Conservation (phyloP, 768 basidiomycete species). For the Phlegmacium glaucopus region DNA sequence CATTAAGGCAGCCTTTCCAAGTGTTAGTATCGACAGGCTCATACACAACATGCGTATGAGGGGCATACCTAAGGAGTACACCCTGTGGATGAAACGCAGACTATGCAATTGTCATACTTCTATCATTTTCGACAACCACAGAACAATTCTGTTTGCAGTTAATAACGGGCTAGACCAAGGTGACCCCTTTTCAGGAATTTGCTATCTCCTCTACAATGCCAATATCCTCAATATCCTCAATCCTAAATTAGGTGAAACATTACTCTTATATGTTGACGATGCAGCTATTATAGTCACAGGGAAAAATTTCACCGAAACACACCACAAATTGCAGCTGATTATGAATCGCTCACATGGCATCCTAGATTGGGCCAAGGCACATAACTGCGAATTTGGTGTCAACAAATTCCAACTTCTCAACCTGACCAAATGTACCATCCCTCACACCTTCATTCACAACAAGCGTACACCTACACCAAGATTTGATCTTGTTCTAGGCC, state of each 20-base stretch:
- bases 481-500: no score
- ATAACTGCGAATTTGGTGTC: no score
- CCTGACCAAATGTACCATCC: no score
- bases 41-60: slow-evolving; percentile 4
- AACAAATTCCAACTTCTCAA: no score
- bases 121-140: slow-evolving; percentile 11
- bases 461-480: no score
- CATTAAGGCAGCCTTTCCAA: no score
- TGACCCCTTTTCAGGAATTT: slow-evolving; percentile 4
- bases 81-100: background rate
- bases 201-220: slow-evolving; percentile 7
- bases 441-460: no score
- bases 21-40: slow-evolving; percentile 9
- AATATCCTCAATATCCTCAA: background rate
- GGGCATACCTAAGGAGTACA: slow-evolving; percentile 1
- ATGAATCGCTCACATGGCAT: no score
- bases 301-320: no score
- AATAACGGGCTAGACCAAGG: slow-evolving; percentile 13
- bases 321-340: no score
- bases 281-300: background rate
- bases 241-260: background rate
- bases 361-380: no score
- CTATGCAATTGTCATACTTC: background rate
- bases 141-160: background rate
- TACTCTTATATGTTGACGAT: background rate